Conservation (phyloP, 148 eudicot species). For the Cornus kousa region DNA sequence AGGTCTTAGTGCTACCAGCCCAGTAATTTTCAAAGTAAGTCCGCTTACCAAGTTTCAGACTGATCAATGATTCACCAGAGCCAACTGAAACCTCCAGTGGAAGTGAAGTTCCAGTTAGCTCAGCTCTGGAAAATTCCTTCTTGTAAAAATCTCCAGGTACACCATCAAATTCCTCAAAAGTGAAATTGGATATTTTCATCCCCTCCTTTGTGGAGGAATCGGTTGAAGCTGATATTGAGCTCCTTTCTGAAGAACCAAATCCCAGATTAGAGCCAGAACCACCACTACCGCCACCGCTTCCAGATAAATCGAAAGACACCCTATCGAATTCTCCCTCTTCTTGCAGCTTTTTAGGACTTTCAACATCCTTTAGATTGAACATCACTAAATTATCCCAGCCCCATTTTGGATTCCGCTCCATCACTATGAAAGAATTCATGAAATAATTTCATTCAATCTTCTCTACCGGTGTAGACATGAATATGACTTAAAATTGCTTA, state of each 20-base stretch:
- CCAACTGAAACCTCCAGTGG: constrained; percentile 55
- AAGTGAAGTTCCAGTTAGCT: constrained; percentile 39
- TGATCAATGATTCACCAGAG: constrained; percentile 79
- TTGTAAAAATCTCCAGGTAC: constrained; percentile 41
- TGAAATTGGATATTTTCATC: constrained; percentile 36
- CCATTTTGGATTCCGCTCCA: neutral
- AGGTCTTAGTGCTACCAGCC: constrained; percentile 37
- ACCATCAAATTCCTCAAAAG: constrained; percentile 39
- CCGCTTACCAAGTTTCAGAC: constrained; percentile 81
- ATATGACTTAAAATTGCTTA: neutral
- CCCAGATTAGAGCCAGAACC: constrained; percentile 62
- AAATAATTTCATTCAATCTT: too few species aligned
- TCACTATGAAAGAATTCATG: neutral
- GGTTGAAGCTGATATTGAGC: constrained; percentile 77
- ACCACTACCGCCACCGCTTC: constrained; percentile 16
- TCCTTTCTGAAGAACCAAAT: constrained; percentile 65
- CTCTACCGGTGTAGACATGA: neutral
- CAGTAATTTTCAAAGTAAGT: constrained; percentile 67
- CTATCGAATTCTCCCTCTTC: neutral
- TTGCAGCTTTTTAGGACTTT: neutral
- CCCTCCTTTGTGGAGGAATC: constrained; percentile 58
- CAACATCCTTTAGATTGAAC: neutral
- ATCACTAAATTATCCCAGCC: neutral
- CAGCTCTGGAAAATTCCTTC: constrained; percentile 38
- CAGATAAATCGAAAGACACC: neutral